phyloP scores from a whole-genome alignment of 352 stramenopile species.

The Phytopythium boreale region DNA sequence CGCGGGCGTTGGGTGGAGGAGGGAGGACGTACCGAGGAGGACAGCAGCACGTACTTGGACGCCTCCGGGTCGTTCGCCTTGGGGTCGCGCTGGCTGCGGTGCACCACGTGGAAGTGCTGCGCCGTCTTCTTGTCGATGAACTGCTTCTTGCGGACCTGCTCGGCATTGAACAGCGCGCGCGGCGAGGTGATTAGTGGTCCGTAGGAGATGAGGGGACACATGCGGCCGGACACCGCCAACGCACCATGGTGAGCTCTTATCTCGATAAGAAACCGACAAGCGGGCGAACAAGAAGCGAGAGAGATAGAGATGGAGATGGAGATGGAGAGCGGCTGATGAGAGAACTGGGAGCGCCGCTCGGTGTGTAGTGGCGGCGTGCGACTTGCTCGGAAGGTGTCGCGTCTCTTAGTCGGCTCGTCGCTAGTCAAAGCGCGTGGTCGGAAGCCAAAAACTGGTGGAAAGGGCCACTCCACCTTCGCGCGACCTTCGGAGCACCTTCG shows the following conservation, averaged over 20 bases:
- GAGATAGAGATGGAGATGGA: neutral
- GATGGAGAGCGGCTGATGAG: too few species aligned
- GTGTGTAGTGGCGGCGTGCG: too few species aligned
- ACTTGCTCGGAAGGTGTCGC: neutral
- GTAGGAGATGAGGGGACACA: neutral
- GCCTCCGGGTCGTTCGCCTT: conserved; percentile 76
- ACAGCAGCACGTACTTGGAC: conserved; percentile 83
- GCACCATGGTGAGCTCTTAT: conserved; percentile 4
- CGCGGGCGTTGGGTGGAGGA: neutral
- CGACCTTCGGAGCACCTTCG: conserved; percentile 2
- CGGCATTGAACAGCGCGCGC: too few species aligned
- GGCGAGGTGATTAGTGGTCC: neutral
- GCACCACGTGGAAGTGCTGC: conserved; percentile 86
- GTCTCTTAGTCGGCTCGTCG: neutral
- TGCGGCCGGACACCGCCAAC: neutral
- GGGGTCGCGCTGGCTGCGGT: conserved; percentile 81
- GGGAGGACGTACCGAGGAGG: conserved; percentile 31
- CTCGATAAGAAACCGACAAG: neutral
- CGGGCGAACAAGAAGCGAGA: too few species aligned
- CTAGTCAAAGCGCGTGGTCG: neutral
- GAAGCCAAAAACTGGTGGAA: neutral
- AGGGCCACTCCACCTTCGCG: neutral
- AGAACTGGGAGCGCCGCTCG: too few species aligned
- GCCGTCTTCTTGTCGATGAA: conserved; percentile 88
- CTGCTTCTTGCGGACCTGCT: conserved; percentile 66